These are phyloP conservation scores for Aspergillus sp. DNA, from an alignment of 2,329 filamentous ascomycete genomes.

Conservation along the genomic window DNA sequence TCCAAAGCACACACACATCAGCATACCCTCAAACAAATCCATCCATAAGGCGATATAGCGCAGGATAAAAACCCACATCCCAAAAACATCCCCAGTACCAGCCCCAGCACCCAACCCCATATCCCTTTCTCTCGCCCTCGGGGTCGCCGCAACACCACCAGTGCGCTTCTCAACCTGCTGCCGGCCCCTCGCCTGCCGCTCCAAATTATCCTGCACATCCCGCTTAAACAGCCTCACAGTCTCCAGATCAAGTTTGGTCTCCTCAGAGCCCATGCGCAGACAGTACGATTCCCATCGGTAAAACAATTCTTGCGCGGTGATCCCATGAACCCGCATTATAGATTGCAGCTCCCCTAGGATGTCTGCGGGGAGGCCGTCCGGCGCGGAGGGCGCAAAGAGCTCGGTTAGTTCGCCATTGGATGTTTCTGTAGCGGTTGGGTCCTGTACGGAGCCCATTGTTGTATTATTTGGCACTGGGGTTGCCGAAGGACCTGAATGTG, in stretches of 20 bases:
- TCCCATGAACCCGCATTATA: slow-evolving; percentile 78
- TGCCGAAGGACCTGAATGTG: too few relatives aligned
- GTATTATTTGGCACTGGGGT: background rate
- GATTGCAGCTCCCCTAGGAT: slow-evolving; percentile 79
- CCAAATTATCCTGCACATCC: slow-evolving; percentile 78
- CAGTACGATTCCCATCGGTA: slow-evolving; percentile 99
- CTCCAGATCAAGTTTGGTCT: slow-evolving; percentile 68
- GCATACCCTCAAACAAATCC: background rate
- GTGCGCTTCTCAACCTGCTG: slow-evolving; percentile 64
- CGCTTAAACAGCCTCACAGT: slow-evolving; percentile 79
- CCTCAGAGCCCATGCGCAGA: slow-evolving; percentile 86
- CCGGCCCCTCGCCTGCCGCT: slow-evolving; percentile 62
- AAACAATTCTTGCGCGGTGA: slow-evolving; percentile 82
- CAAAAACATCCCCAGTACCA: slow-evolving; percentile 72
- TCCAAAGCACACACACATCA: background rate
- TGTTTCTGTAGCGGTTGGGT: slow-evolving; percentile 49
- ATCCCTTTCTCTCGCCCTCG: slow-evolving; percentile 55
- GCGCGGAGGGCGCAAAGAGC: slow-evolving; percentile 58
- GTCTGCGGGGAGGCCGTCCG: slow-evolving; percentile 67
- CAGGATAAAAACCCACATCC: slow-evolving; percentile 59
- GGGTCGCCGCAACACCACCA: slow-evolving; percentile 56
- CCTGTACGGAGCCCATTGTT: slow-evolving; percentile 6
- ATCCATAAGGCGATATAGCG: background rate
- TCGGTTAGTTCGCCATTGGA: slow-evolving; percentile 55
- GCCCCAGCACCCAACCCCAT: slow-evolving; percentile 58